Percentiles rank a stretch among this genome's conserved stretches.
Conservation (phyloP, 1,284 basidiomycete species). For the Trichosporon inkin region DNA sequence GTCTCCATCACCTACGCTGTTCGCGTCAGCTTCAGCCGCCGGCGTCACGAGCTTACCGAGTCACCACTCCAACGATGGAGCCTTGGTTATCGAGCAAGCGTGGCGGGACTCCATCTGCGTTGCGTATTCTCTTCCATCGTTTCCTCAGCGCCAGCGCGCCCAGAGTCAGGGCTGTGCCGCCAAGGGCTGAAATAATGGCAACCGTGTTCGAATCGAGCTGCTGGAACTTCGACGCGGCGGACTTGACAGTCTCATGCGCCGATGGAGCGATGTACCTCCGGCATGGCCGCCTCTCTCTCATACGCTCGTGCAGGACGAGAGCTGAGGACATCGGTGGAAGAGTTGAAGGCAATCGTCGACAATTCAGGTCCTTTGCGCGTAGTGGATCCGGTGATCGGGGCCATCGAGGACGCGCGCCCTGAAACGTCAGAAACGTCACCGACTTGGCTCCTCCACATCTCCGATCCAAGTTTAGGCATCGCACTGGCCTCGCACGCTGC, state of each 20-base stretch:
- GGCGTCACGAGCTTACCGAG: conserved; percentile 55
- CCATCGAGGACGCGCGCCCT: neutral
- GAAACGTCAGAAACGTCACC: conserved; percentile 13
- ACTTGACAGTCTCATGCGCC: neutral
- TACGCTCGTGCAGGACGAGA: conserved; percentile 1
- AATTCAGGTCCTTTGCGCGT: neutral
- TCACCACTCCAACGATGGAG: conserved; percentile 70
- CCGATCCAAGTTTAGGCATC: neutral
- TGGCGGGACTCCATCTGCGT: conserved; percentile 63
- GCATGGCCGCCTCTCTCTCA: neutral
- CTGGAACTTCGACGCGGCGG: conserved; percentile 6
- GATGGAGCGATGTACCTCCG: neutral
- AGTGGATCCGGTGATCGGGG: neutral
- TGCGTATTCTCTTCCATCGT: conserved; percentile 58
- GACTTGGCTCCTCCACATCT: conserved; percentile 8
- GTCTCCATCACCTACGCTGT: conserved; percentile 73
- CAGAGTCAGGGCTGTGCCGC: conserved; percentile 50
- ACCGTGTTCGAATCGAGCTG: conserved; percentile 15
- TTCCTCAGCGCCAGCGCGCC: conserved; percentile 23
- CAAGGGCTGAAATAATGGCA: conserved; percentile 36
- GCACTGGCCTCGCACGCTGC: neutral
- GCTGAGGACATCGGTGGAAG: neutral
- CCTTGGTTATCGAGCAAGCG: conserved; percentile 56
- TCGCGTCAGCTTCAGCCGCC: neutral
- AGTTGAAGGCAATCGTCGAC: neutral